phyloP scores from a whole-genome alignment of 2,329 filamentous ascomycete species.

The Colletotrichum chrysophilum region DNA sequence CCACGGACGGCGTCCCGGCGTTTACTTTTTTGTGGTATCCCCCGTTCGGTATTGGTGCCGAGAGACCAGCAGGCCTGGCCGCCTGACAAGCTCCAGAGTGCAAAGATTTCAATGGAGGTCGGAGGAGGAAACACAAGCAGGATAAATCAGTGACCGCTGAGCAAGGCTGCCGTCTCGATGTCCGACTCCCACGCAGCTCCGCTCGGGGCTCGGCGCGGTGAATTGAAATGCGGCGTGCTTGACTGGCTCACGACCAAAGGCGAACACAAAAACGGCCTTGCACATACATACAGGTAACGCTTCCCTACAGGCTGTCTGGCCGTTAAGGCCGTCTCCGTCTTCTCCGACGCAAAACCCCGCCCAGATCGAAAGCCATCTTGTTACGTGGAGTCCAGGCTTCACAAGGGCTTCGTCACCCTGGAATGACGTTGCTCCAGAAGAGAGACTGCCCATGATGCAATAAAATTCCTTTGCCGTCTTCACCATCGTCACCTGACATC shows the following conservation, averaged over 20 bases:
- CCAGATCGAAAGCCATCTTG: neutral
- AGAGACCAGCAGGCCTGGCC: neutral
- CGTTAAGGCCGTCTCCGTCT: neutral
- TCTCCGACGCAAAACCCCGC: neutral
- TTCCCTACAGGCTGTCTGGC: neutral
- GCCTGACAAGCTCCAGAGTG: neutral
- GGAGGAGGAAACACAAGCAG: neutral
- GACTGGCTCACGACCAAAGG: neutral
- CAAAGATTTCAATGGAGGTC: neutral
- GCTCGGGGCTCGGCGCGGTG: constrained; percentile 2
- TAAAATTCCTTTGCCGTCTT: neutral
- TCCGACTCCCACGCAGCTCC: neutral
- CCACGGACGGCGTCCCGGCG: neutral
- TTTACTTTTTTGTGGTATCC: neutral
- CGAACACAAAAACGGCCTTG: neutral
- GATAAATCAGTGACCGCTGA: neutral
- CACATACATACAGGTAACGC: neutral
- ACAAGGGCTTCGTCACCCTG: neutral
- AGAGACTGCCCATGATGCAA: neutral
- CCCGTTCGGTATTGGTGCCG: neutral
- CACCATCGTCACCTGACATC: neutral
- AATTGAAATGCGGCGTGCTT: neutral
- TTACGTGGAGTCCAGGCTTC: neutral
- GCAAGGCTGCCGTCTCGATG: neutral
- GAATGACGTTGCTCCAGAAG: neutral